phyloP scores from a whole-genome alignment of 2,329 filamentous ascomycete genomes.

The Chaetomium sp. region DNA sequence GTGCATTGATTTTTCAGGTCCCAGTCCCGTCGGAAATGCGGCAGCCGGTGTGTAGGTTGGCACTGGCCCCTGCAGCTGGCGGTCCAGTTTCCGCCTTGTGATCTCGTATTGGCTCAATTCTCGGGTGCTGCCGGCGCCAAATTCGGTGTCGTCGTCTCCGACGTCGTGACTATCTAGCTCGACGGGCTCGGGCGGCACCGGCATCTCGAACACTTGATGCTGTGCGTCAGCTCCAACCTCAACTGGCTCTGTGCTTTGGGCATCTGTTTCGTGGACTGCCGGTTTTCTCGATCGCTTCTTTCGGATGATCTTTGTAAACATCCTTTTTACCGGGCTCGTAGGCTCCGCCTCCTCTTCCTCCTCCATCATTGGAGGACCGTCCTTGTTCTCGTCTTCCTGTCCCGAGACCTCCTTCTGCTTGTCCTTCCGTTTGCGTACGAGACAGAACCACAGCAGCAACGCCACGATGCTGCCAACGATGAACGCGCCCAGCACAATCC shows the following conservation, averaged over 20 bases:
- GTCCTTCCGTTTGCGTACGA: constrained; percentile 40
- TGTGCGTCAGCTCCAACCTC: constrained; percentile 48
- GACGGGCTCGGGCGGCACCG: constrained; percentile 49
- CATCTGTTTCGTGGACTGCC: constrained; percentile 33
- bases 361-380: constrained; percentile 39
- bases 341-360: constrained; percentile 43
- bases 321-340: constrained; percentile 43
- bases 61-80: constrained; percentile 53
- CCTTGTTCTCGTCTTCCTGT: constrained; percentile 43
- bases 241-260: constrained; percentile 41
- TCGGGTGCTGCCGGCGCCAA: constrained; percentile 46
- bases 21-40: constrained; percentile 38
- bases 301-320: constrained; percentile 49
- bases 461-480: constrained; percentile 41
- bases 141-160: constrained; percentile 45
- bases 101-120: constrained; percentile 53
- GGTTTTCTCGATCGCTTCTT: constrained; percentile 41
- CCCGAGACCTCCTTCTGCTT: constrained; percentile 36
- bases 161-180: constrained; percentile 52
- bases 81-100: constrained; percentile 53
- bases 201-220: constrained; percentile 56
- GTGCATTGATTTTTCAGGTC: constrained; percentile 41
- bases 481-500: constrained; percentile 49
- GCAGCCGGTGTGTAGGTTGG: constrained; percentile 48
- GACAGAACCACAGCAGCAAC: constrained; percentile 37